Evolutionary conservation across 2,329 filamentous ascomycete genomes (phyloP).

Genomic region (Phialemonium atrogriseum): DNA sequence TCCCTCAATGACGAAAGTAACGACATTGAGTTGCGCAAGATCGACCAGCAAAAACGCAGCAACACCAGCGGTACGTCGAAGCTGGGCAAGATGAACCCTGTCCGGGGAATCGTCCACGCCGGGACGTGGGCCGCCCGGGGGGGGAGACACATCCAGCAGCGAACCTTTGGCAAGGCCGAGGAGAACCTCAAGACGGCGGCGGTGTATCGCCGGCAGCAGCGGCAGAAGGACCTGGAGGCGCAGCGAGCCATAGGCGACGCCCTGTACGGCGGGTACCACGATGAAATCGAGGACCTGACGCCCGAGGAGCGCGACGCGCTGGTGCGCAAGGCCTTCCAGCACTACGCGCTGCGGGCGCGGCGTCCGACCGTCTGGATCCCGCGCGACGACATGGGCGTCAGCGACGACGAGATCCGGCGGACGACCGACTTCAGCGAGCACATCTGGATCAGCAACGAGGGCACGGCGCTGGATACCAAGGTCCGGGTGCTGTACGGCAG

Average conservation of each 20-base stretch:
- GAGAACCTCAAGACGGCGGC: constrained; percentile 32
- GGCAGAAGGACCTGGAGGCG: constrained; percentile 58
- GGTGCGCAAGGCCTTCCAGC: constrained; percentile 82
- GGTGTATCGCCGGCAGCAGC: constrained; percentile 39
- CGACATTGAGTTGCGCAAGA: constrained; percentile 28
- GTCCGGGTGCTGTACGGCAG: constrained; percentile 74
- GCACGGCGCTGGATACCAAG: constrained; percentile 78
- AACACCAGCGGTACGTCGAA: constrained; percentile 12
- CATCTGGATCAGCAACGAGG: constrained; percentile 92
- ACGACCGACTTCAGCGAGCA: constrained; percentile 68
- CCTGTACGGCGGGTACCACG: constrained; percentile 78
- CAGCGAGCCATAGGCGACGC: constrained; percentile 69
- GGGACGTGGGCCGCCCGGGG: constrained; percentile 39
- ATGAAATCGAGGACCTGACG: constrained; percentile 90
- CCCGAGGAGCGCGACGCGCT: constrained; percentile 82
- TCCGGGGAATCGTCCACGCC: constrained; percentile 39
- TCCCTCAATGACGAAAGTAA: constrained; percentile 12
- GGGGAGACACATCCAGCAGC: constrained; percentile 38
- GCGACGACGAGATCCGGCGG: constrained; percentile 79
- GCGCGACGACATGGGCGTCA: constrained; percentile 79
- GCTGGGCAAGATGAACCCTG: constrained; percentile 26
- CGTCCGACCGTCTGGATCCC: constrained; percentile 92
- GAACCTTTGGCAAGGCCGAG: constrained; percentile 33
- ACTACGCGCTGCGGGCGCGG: constrained; percentile 75
- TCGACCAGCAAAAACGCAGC: constrained; percentile 10